Conservation (phyloP, 1,284 basidiomycete genomes). For the Hemileia vastatrix region DNA sequence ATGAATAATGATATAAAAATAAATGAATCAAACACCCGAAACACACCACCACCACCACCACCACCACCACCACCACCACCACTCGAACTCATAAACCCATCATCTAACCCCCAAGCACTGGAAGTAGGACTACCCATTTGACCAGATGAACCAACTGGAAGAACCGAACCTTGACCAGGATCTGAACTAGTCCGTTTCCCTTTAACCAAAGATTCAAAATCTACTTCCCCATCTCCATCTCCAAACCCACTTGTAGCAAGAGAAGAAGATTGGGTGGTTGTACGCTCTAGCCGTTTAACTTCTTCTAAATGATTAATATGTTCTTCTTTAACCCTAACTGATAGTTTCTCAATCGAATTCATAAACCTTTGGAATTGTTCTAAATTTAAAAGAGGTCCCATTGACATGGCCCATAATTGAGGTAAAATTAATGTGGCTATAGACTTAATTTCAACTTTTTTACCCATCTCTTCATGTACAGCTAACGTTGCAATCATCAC, state of each 20-base stretch:
- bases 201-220: constrained; percentile 38
- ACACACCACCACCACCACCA: too few species aligned
- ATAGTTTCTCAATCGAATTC: constrained; percentile 52
- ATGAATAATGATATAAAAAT: neutral
- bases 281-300: constrained; percentile 68
- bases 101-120: constrained; percentile 16
- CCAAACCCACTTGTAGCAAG: constrained; percentile 46
- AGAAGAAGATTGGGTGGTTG: constrained; percentile 28
- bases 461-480: constrained; percentile 93
- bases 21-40: neutral
- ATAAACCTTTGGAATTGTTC: constrained; percentile 87
- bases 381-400: constrained; percentile 81
- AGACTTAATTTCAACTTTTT: constrained; percentile 87
- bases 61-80: too few species aligned
- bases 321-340: constrained; percentile 72
- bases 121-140: constrained; percentile 5
- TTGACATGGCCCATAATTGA: constrained; percentile 90
- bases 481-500: constrained; percentile 70
- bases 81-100: too few species aligned
- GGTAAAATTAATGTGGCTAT: constrained; percentile 86
- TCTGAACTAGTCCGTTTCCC: constrained; percentile 10
- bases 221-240: constrained; percentile 26
- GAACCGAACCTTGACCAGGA: neutral
- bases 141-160: neutral
- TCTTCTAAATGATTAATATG: constrained; percentile 73